phyloP scores from a whole-genome alignment of 768 basidiomycete genomes.

The Amanita jacksonii region DNA sequence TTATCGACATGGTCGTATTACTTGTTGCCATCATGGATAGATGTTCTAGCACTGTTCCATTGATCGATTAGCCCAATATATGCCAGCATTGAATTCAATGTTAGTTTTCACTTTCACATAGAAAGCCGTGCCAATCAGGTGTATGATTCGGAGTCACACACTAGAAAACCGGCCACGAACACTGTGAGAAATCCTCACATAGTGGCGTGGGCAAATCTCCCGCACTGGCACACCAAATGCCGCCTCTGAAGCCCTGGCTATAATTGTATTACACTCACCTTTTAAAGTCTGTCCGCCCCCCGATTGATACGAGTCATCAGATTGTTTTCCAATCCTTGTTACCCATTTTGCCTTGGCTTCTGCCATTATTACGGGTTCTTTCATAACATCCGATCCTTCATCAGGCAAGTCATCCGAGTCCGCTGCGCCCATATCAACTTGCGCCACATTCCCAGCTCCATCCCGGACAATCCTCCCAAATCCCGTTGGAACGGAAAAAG shows the following conservation, averaged over 20 bases:
- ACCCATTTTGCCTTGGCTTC: constrained; percentile 31
- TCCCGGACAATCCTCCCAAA: constrained; percentile 81
- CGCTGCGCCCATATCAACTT: constrained; percentile 55
- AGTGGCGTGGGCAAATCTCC: too few relatives aligned
- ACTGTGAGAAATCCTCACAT: too few relatives aligned
- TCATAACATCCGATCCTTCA: constrained; percentile 9
- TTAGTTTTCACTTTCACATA: not conserved
- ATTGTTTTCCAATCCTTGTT: constrained; percentile 22
- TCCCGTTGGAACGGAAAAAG: constrained; percentile 39
- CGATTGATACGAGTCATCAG: constrained; percentile 1
- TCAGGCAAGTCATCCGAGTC: constrained; percentile 26
- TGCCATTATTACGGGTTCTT: constrained; percentile 22
- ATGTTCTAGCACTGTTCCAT: constrained; percentile 50
- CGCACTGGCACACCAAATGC: too few relatives aligned
- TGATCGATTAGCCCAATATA: constrained; percentile 3
- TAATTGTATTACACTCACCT: constrained; percentile 16
- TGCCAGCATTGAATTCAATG: not conserved
- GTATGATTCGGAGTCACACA: too few relatives aligned
- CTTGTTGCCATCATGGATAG: constrained; percentile 30
- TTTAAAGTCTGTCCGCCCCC: constrained; percentile 4
- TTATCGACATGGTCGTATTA: constrained; percentile 25
- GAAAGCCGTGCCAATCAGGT: not conserved
- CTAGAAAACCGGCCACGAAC: too few relatives aligned
- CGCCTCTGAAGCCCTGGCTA: too few relatives aligned
- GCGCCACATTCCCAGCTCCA: constrained; percentile 62